These are phyloP conservation scores for Flaveria trinervia DNA, from an alignment of 129 eudicot genomes.

Conservation along the genomic window DNA sequence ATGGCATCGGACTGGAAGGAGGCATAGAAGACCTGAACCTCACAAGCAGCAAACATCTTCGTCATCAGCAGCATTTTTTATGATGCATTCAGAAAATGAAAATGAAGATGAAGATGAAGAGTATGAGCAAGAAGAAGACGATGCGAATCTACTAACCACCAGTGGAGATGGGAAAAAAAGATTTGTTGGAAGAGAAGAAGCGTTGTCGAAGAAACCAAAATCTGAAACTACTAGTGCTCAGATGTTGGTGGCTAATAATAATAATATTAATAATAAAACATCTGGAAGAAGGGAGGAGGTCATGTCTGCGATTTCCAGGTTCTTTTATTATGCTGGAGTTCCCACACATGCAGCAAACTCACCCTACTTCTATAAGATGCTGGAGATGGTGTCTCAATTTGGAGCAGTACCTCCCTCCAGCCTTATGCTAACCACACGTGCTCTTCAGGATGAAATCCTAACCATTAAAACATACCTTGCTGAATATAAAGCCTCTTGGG, in stretches of 20 bases:
- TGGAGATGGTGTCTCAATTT: constrained; percentile 78
- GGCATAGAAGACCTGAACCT: constrained; percentile 73
- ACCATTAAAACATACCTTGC: constrained; percentile 62
- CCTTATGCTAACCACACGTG: constrained; percentile 59
- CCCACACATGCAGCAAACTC: constrained; percentile 86
- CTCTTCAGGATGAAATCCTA: constrained; percentile 67
- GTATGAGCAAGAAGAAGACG: constrained; percentile 69
- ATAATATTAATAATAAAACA: constrained; percentile 23
- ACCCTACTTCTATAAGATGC: constrained; percentile 87
- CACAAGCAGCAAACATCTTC: constrained; percentile 37
- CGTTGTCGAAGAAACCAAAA: constrained; percentile 49
- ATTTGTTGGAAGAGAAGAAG: constrained; percentile 51
- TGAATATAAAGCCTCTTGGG: constrained; percentile 87
- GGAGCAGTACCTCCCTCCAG: constrained; percentile 70
- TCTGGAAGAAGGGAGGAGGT: constrained; percentile 64
- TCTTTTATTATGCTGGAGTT: constrained; percentile 87
- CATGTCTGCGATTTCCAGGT: constrained; percentile 76
- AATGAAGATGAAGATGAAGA: constrained; percentile 66
- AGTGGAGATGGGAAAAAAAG: constrained; percentile 54
- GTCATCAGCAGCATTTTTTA: constrained; percentile 51
- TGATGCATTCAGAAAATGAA: constrained; percentile 75
- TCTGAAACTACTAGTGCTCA: constrained; percentile 28
- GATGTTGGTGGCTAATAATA: constrained; percentile 17
- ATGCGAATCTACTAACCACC: constrained; percentile 39
- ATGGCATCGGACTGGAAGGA: constrained; percentile 97